Percentiles rank a stretch among this genome's conserved stretches.
phyloP scores from a whole-genome alignment of 1,139 yeast genomes.

The Saccharomyces hybrid region DNA sequence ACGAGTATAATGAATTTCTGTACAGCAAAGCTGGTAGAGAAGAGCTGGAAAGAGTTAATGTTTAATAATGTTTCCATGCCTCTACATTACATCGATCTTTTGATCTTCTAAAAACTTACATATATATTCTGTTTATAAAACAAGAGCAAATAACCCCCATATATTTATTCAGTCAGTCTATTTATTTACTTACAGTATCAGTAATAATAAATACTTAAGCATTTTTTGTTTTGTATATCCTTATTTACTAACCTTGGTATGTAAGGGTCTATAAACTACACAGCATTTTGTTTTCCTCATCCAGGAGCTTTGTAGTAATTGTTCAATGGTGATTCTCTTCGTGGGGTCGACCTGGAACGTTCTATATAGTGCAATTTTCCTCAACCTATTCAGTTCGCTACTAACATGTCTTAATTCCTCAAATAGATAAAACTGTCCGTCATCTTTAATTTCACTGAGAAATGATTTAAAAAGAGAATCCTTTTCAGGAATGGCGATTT shows the following conservation, averaged over 20 bases:
- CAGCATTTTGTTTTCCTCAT: constrained; percentile 44
- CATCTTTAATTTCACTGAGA: constrained; percentile 33
- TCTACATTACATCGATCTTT: neutral
- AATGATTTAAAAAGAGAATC: constrained; percentile 28
- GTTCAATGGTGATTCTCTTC: constrained; percentile 39
- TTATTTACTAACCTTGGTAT: neutral
- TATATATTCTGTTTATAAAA: constrained; percentile 2
- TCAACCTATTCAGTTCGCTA: constrained; percentile 33
- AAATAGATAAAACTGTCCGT: constrained; percentile 28
- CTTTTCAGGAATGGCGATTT: constrained; percentile 36
- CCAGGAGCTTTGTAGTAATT: constrained; percentile 45
- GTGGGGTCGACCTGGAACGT: constrained; percentile 51
- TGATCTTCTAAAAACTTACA: neutral
- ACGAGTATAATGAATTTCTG: constrained; percentile 87
- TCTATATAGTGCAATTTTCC: constrained; percentile 49
- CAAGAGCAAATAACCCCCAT: neutral
- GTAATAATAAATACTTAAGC: constrained; percentile 1
- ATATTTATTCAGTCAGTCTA: neutral
- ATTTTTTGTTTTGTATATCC: neutral
- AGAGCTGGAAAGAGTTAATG: constrained; percentile 78
- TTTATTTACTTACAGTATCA: neutral
- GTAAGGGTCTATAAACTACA: constrained; percentile 24
- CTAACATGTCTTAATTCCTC: constrained; percentile 33
- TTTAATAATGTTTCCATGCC: constrained; percentile 31
- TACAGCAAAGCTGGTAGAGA: constrained; percentile 98